Evolutionary conservation across 352 stramenopile genomes (phyloP), one percentile per base, ranked within the genome.

Genomic region (Phytophthora europaea): DNA sequence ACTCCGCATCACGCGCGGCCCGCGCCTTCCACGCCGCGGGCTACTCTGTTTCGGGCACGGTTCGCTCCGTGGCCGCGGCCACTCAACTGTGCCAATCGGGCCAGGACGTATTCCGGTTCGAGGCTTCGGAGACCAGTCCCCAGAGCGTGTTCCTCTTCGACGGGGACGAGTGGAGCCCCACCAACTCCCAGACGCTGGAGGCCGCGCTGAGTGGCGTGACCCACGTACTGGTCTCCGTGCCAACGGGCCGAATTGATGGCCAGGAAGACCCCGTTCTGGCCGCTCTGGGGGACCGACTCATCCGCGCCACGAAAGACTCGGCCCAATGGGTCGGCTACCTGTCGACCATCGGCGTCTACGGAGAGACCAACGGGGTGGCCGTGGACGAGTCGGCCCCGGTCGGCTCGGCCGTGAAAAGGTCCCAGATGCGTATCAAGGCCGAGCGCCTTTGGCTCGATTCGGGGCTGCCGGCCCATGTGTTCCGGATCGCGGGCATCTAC

Each of bases 301-400:
- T 94, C 31, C 63, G 58, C 28, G 75, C 61, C 6, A 79, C 85
- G 7, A 68, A 79, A 34, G 55, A 72, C 43, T 90, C 79, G 57
- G 69, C 97, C n/a, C 65, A 83, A 28, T 98, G 93, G 93, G 72
- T 97, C 52, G 94, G 80, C 13, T 98, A 98, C 72, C 75, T 98
- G 50, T 98, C 94, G 34, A 98, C 93, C 26, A 98, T 97, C 60
- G 90, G 91, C n/a, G 94, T 98, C n/a, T 98, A 98, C 69, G 94
- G 94, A 15, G 90, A 98, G 74, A 95, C 88, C 15, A 62, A 95
- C 52, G 94, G 93, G 34, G 73, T 84, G 3, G 90, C 79, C 43
- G 92, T 98, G 45, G 87, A 97, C 16, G 94, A 98, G 76, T 82
- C 72, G 4, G 84, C 88, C n/a, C 84, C 89, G 1, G 82, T 95